Percentiles rank a stretch among this genome's conserved stretches.
These are phyloP conservation scores for Keithomyces neogunnii DNA, from an alignment of 2,329 filamentous ascomycete species.

Conservation along the genomic window DNA sequence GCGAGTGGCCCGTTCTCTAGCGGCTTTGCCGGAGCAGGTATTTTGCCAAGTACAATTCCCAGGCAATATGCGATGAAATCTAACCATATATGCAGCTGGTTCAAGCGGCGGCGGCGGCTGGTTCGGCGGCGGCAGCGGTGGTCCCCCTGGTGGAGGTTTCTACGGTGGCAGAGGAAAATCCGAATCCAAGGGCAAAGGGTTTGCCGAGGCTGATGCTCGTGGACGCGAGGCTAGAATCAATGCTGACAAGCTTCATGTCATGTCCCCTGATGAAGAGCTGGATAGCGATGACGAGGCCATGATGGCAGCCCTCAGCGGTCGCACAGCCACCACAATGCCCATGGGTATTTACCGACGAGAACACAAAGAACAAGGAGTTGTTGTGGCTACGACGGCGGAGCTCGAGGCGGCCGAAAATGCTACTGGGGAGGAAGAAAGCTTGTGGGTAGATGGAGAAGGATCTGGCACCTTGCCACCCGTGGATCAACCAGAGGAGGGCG, in stretches of 20 bases:
- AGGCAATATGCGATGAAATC: background rate
- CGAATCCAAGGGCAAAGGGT: slow-evolving; percentile 30
- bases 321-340: slow-evolving; percentile 32
- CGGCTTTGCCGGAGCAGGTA: slow-evolving; percentile 17
- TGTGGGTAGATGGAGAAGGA: slow-evolving; percentile 33
- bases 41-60: background rate
- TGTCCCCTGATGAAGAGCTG: slow-evolving; percentile 34
- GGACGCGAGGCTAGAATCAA: slow-evolving; percentile 43
- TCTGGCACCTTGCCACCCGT: slow-evolving; percentile 15
- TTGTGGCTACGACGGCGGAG: slow-evolving; percentile 49
- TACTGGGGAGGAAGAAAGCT: slow-evolving; percentile 34
- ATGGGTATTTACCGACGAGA: slow-evolving; percentile 48
- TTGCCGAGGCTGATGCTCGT: slow-evolving; percentile 24
- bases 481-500: slow-evolving; percentile 28
- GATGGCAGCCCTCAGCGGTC: slow-evolving; percentile 24
- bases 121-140: slow-evolving; percentile 21
- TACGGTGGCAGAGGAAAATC: slow-evolving; percentile 18
- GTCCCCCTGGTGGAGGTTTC: slow-evolving; percentile 17
- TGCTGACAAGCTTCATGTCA: slow-evolving; percentile 43
- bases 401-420: slow-evolving; percentile 45
- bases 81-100: slow-evolving; percentile 11
- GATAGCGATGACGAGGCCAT: slow-evolving; percentile 36
- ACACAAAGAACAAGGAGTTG: slow-evolving; percentile 44
- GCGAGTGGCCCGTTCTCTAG: slow-evolving; percentile 33
- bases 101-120: slow-evolving; percentile 16